Base-by-base conservation (phyloP, 2,329 filamentous ascomycete genomes). In the Dactylellina cionopaga region DNA sequence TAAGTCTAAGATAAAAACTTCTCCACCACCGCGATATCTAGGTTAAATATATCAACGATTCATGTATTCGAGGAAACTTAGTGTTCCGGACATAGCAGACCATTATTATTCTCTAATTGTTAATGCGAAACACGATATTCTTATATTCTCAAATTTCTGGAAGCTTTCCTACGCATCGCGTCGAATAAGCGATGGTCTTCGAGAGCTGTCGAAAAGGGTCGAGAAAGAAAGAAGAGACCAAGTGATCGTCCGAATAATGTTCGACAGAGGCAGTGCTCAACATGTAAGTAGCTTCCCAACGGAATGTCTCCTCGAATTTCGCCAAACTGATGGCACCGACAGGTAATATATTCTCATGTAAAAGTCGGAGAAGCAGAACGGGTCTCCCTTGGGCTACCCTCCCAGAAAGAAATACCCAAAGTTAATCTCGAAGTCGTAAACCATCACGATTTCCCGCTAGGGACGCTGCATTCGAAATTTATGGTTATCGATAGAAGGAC, bases 141-240 rank as follows among this genome's bases (percentile, higher is more conserved):
- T 72, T 10, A 64, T 72, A 47, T 64, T 59, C 24, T 56, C 68
- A 1, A 72, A 72, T 44, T 66, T 72, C 44, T 72, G 68, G 68
- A 72, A 60, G 25, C 5, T 17, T 9, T 72, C 68, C 5, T 65
- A 64, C 31, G 68, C 68, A 0, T 54, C 68, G 0, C 31, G 17
- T 9, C 52, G 35, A 17, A 72, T 72, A 31, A 60, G 55, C 15
- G 51, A 59, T 17, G 68, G 33, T 1, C 27, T 72, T 7, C 46
- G 31, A 22, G 41, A 60, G 10, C 44, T 72, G 5, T 72, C 68
- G 0, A 27, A 49, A 31, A 27, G 33, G 15, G 24, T 44, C 2
- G 31, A 35, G 1, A n/a, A 7, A 22, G 15, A 44, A 10, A 15
- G 31, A n/a, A 24, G 35, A 25, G 4, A 19, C 22, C 5, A 6